phyloP scores from a whole-genome alignment of 1,284 basidiomycete species.

The Leccinum griseonigrum region DNA sequence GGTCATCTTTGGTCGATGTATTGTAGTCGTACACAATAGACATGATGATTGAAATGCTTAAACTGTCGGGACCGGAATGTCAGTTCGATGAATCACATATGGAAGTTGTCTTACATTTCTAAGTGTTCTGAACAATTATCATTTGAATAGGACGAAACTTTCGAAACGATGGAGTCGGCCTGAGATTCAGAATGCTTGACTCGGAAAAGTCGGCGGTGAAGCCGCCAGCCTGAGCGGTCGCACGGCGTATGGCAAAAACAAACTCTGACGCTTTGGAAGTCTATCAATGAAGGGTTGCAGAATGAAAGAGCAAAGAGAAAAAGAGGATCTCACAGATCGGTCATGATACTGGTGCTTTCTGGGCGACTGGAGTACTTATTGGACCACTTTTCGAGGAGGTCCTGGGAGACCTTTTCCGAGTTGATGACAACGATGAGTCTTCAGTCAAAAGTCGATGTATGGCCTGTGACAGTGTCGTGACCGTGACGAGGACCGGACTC shows the following conservation, averaged over 20 bases:
- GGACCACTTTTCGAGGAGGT: conserved; percentile 21
- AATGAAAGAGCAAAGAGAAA: neutral
- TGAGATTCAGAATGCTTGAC: conserved; percentile 22
- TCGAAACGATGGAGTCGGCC: conserved; percentile 7
- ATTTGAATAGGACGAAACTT: conserved; percentile 21
- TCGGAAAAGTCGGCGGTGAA: conserved; percentile 28
- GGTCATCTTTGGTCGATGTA: conserved; percentile 15
- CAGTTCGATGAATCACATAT: neutral
- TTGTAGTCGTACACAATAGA: conserved; percentile 25
- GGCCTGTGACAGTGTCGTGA: too few species aligned
- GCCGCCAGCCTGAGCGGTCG: conserved; percentile 21
- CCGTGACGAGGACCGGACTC: too few species aligned
- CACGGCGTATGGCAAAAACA: conserved; percentile 23
- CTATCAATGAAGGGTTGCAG: neutral
- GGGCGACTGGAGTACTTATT: neutral
- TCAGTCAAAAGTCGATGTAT: conserved; percentile 10
- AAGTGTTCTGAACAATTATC: conserved; percentile 15
- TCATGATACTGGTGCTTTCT: neutral
- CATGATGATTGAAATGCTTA: conserved; percentile 23
- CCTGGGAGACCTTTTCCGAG: conserved; percentile 24
- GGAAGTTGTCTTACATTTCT: conserved; percentile 13
- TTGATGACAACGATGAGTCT: conserved; percentile 21
- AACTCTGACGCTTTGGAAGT: conserved; percentile 22
- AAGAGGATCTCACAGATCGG: neutral
- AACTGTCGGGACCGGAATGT: conserved; percentile 7